phyloP scores from a whole-genome alignment of 1,139 yeast species.

The Geotrichum siamense region DNA sequence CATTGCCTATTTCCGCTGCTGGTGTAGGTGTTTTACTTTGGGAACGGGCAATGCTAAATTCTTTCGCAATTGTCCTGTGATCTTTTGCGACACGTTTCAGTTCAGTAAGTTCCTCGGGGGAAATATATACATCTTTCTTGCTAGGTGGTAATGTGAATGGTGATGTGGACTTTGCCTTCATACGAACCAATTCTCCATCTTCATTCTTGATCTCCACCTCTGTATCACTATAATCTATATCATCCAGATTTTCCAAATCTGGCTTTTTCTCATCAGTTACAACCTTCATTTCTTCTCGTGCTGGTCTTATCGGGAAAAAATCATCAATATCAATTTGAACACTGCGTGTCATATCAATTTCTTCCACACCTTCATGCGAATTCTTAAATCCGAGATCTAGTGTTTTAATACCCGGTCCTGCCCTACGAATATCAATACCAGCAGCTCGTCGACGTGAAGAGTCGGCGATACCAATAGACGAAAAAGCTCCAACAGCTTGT shows the following conservation, averaged over 20 bases:
- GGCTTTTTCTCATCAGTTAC: constrained; percentile 1
- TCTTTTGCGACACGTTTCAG: constrained; percentile 26
- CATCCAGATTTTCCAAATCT: constrained; percentile 9
- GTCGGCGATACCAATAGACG: constrained; percentile 25
- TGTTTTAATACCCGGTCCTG: background rate
- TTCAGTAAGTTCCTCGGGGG: constrained; percentile 26
- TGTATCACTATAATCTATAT: constrained; percentile 19
- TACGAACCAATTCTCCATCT: constrained; percentile 1
- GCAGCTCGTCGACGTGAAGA: constrained; percentile 11
- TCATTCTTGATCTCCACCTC: constrained; percentile 11
- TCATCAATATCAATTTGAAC: constrained; percentile 13
- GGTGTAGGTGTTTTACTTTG: constrained; percentile 8
- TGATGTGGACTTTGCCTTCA: constrained; percentile 11
- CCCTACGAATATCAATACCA: constrained; percentile 13
- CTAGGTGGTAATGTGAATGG: constrained; percentile 15
- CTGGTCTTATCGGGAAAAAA: constrained; percentile 17
- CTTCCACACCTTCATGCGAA: constrained; percentile 5
- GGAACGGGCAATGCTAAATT: constrained; percentile 22
- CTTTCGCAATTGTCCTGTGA: constrained; percentile 27
- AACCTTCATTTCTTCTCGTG: constrained; percentile 7
- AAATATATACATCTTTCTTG: constrained; percentile 17
- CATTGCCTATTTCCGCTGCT: constrained; percentile 1
- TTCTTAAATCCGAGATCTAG: constrained; percentile 1
- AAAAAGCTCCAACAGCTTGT: constrained; percentile 33
- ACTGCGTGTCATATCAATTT: constrained; percentile 17